Evolutionary conservation across 2,329 filamentous ascomycete species (phyloP), one percentile per base, ranked within the genome.

Genomic region (Fusarium neocosmosporiellum): DNA sequence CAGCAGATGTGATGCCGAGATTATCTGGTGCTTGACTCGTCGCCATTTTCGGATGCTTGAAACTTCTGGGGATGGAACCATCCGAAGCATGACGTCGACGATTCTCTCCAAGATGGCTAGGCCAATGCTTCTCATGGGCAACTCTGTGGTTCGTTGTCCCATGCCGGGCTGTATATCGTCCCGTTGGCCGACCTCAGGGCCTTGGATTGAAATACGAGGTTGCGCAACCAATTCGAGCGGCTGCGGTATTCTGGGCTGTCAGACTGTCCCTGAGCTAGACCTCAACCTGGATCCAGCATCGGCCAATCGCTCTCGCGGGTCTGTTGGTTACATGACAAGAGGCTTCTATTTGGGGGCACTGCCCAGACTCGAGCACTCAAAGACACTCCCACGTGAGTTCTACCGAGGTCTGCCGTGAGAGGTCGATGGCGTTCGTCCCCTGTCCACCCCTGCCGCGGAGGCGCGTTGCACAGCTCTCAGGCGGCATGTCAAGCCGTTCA

Each of bases 341-440:
- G n/a, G 27, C 31, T 74, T 75, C 71, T 75, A 74, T 75, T 70
- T 71, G 54, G 61, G 43, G 46, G 18, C 27, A 59, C 14, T 33
- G 20, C 36, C 59, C 57, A 73, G 69, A 69, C 68, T 73, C 63
- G 37, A 71, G 20, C 24, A 36, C 39, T 46, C 46, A 43, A 60
- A 63, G 59, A 55, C n/a, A 14, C 22, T 71, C 48, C 74, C 75
- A 75, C 71, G 71, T 69, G 74, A 72, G 65, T 65, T 46, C 63
- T 67, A 70, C 74, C 57, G 55, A 57, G 36, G 59, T 48, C 67
- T 74, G 75, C 61, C 22, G 75, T 75, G 75, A 37, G 66, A 73
- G 69, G 66, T 65, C 62, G 73, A 77, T 77, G 75, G 75, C 71
- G 75, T 77, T 64, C 61, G 34, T 66, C 61, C 61, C 65, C 70